Conservation (phyloP, 306 rosid species). For the Vachellia pachyceras region DNA sequence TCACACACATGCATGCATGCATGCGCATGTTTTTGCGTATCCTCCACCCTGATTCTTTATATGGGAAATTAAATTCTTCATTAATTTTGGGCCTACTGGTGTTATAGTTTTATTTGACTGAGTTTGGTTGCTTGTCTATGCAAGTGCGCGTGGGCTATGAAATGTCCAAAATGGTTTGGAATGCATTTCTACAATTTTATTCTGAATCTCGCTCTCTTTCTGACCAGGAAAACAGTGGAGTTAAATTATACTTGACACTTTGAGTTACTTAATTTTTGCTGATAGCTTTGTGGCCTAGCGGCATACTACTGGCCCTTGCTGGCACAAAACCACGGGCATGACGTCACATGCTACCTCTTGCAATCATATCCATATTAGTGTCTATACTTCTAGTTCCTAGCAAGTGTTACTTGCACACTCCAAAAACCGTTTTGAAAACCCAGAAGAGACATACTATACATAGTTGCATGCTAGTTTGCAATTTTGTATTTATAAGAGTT, state of each 20-base stretch:
- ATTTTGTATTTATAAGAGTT: neutral
- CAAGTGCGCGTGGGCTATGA: neutral
- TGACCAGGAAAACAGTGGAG: neutral
- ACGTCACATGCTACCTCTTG: too few species aligned
- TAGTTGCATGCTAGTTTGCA: neutral
- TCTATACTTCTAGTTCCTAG: neutral
- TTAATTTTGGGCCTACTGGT: slow-evolving; percentile 9
- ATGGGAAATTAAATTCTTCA: slow-evolving; percentile 3
- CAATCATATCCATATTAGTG: neutral
- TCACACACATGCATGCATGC: too few species aligned
- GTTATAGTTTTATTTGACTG: neutral
- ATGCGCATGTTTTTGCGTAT: neutral
- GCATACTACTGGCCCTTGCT: too few species aligned
- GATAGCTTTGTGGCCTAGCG: neutral
- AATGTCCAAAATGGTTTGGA: neutral
- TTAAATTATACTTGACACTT: neutral
- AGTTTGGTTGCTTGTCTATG: neutral
- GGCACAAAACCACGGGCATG: too few species aligned
- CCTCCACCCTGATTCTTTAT: neutral
- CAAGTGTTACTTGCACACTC: neutral
- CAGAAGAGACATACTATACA: neutral
- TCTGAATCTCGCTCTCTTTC: neutral
- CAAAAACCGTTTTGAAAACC: neutral
- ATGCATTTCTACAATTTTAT: neutral
- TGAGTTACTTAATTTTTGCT: neutral